Percentiles rank a stretch among this genome's conserved stretches.
Conservation (phyloP, 179 eudicot species). For the Camellia oleifera region DNA sequence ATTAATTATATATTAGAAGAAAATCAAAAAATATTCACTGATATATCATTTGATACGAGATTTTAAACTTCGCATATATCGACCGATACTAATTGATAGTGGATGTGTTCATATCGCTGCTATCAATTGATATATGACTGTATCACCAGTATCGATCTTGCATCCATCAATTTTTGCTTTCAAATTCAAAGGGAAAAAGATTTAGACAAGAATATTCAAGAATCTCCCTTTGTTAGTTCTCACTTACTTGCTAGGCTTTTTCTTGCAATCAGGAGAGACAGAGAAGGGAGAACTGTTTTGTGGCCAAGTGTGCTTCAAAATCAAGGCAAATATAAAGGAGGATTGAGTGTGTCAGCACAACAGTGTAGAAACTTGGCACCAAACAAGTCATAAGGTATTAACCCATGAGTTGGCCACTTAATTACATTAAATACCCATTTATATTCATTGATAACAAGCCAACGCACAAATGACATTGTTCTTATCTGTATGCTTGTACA, state of each 20-base stretch:
- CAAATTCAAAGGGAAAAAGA: neutral
- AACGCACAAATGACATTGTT: neutral
- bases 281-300: conserved; percentile 9
- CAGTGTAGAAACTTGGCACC: neutral
- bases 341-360: conserved; percentile 6
- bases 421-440: conserved; percentile 6
- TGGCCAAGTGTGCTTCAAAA: neutral
- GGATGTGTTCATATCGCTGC: neutral
- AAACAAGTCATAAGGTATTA: neutral
- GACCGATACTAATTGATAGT: neutral
- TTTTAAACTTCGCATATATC: neutral
- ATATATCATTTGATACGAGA: too few relatives aligned
- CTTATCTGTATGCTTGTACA: neutral
- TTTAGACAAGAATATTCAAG: neutral
- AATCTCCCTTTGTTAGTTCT: neutral
- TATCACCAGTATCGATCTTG: too few relatives aligned
- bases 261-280: neutral
- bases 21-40: too few relatives aligned
- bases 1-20: neutral
- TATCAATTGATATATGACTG: neutral
- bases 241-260: neutral
- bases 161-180: neutral
- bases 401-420: neutral
- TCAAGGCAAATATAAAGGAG: conserved; percentile 14
- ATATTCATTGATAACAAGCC: neutral